Evolutionary conservation across 2,329 filamentous ascomycete species (phyloP).

Genomic region (Thelonectria rubi): DNA sequence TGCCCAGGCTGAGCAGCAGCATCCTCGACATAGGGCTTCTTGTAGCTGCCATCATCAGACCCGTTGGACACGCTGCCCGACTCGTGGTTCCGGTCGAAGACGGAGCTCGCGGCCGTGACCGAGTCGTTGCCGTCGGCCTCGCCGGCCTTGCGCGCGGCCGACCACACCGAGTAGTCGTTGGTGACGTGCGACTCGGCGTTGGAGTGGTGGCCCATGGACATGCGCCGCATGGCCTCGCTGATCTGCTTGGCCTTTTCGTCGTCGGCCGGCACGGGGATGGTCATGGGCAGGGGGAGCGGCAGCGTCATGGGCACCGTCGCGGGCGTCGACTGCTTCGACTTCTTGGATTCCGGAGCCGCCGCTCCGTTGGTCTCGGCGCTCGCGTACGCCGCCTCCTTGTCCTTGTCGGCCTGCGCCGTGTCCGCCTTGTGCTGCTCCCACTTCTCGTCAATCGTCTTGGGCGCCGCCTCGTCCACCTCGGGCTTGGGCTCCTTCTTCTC

Average conservation of each 20-base stretch:
- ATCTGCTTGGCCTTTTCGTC: constrained; percentile 33
- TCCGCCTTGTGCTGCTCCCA: constrained; percentile 43
- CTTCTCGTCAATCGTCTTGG: constrained; percentile 42
- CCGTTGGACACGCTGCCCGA: constrained; percentile 25
- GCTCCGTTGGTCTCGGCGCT: constrained; percentile 33
- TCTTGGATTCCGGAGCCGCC: neutral
- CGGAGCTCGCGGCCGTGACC: constrained; percentile 37
- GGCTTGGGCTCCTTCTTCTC: constrained; percentile 73
- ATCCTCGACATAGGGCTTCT: constrained; percentile 40
- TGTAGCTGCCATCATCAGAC: constrained; percentile 34
- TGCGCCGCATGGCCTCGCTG: constrained; percentile 33
- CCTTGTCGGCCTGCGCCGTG: constrained; percentile 33
- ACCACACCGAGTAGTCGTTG: constrained; percentile 40
- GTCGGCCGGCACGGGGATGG: constrained; percentile 7
- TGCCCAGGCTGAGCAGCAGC: neutral
- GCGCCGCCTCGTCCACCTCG: constrained; percentile 27
- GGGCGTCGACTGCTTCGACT: constrained; percentile 21
- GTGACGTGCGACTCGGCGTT: constrained; percentile 18
- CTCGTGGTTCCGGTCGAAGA: constrained; percentile 31
- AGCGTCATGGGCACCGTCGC: constrained; percentile 8
- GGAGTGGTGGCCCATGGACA: constrained; percentile 24
- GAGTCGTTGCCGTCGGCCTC: constrained; percentile 32
- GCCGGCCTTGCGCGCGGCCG: constrained; percentile 32
- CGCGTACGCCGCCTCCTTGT: constrained; percentile 32
- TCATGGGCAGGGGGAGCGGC: constrained; percentile 4